These are phyloP conservation scores for Cucurbita moschata DNA, from an alignment of 306 rosid species.

Conservation along the genomic window DNA sequence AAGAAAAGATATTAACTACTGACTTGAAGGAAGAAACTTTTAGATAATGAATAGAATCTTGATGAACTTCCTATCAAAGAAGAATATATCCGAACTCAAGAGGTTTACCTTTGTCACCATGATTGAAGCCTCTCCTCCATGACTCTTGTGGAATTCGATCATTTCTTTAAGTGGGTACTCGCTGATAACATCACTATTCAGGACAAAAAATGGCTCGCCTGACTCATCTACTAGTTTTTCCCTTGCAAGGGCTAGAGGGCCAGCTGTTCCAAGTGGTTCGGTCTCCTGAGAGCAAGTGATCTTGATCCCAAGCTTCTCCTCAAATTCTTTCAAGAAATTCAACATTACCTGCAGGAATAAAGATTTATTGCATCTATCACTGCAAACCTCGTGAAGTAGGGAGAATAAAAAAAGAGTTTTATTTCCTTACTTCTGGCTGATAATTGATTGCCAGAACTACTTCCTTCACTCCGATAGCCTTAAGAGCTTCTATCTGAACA, in stretches of 20 bases:
- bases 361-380: conserved; percentile 7
- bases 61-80: not conserved
- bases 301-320: conserved; percentile 76
- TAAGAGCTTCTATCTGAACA: conserved; percentile 87
- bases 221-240: conserved; percentile 72
- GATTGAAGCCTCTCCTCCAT: conserved; percentile 98
- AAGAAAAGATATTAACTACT: conserved; percentile 11
- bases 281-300: conserved; percentile 99
- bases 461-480: conserved; percentile 84
- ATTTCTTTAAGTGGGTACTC: conserved; percentile 88
- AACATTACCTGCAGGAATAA: conserved; percentile 67
- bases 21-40: not conserved
- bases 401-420: not conserved
- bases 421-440: conserved; percentile 79
- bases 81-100: not conserved
- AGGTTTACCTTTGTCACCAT: conserved; percentile 91
- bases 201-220: conserved; percentile 93
- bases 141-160: conserved; percentile 78
- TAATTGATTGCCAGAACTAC: conserved; percentile 97
- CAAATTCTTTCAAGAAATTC: conserved; percentile 89
- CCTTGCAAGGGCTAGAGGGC: conserved; percentile 98
- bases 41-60: not conserved
- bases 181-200: conserved; percentile 95
- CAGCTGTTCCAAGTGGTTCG: conserved; percentile 96
- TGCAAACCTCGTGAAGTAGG: conserved; percentile 1